phyloP scores from a whole-genome alignment of 2,329 filamentous ascomycete genomes.

The Paramyrothecium roridum region DNA sequence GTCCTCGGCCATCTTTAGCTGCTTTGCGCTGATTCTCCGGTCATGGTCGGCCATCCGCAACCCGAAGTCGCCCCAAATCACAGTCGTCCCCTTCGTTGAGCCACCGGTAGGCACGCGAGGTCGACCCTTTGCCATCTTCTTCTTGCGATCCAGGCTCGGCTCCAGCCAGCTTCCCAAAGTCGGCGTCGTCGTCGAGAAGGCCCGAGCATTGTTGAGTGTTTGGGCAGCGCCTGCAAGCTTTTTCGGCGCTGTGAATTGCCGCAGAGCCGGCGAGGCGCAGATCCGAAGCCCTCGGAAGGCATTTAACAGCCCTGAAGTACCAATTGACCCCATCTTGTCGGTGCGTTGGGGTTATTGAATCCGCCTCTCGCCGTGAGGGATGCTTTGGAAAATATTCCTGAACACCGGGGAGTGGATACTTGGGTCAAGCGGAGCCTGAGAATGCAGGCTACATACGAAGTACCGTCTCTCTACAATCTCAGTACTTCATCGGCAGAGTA shows the following conservation, averaged over 20 bases:
- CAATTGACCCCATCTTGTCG: conserved; percentile 43
- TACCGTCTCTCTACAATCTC: too few species aligned
- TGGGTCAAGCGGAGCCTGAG: conserved; percentile 12
- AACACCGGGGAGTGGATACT: conserved; percentile 1
- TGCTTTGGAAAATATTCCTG: conserved; percentile 30
- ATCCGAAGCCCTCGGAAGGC: conserved; percentile 50
- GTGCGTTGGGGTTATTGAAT: conserved; percentile 16
- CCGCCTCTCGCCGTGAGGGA: conserved; percentile 15
- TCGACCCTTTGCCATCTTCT: conserved; percentile 88
- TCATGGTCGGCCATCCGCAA: conserved; percentile 92
- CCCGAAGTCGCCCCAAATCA: conserved; percentile 95
- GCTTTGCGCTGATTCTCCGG: conserved; percentile 80
- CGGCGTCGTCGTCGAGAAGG: conserved; percentile 69
- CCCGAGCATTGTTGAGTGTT: conserved; percentile 48
- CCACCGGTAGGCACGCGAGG: conserved; percentile 87
- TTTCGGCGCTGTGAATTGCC: conserved; percentile 30
- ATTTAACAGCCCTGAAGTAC: conserved; percentile 42
- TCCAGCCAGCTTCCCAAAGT: conserved; percentile 73
- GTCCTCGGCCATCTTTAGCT: conserved; percentile 88
- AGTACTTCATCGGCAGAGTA: too few species aligned
- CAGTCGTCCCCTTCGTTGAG: conserved; percentile 86
- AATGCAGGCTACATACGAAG: conserved; percentile 9
- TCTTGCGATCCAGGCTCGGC: conserved; percentile 71
- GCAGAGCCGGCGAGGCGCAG: conserved; percentile 34
- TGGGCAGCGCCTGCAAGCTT: conserved; percentile 25